Conservation (phyloP, 805 yeast genomes). For the Candida chauliodis region DNA sequence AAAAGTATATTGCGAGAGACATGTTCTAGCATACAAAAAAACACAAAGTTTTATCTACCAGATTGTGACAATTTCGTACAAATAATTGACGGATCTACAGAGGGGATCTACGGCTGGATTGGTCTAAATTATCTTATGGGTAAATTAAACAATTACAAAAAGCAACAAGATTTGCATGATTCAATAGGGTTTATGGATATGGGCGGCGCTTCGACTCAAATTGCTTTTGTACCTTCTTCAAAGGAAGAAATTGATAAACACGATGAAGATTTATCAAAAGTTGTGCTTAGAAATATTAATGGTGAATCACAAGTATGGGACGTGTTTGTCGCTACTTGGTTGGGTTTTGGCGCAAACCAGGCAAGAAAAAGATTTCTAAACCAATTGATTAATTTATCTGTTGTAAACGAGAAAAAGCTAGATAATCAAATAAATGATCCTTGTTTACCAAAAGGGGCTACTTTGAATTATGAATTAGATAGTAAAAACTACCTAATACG, state of each 20-base stretch:
- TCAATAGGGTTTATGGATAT: conserved; percentile 95
- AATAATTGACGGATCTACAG: conserved; percentile 90
- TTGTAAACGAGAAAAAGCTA: conserved; percentile 12
- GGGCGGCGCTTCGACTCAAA: conserved; percentile 98
- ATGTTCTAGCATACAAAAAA: conserved; percentile 52
- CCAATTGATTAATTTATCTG: conserved; percentile 42
- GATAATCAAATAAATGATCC: conserved; percentile 55
- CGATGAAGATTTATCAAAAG: conserved; percentile 65
- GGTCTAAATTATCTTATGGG: conserved; percentile 82
- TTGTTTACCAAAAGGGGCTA: conserved; percentile 70
- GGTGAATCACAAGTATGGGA: conserved; percentile 77
- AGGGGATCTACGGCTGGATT: conserved; percentile 95
- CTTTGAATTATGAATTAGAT: conserved; percentile 43
- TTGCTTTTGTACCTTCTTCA: conserved; percentile 83
- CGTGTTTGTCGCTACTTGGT: conserved; percentile 93
- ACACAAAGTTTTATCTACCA: conserved; percentile 54
- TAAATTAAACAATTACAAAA: conserved; percentile 49
- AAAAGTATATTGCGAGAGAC: conserved; percentile 52
- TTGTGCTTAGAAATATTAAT: conserved; percentile 62
- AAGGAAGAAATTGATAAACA: conserved; percentile 59
- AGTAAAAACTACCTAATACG: conserved; percentile 46
- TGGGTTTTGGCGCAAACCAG: conserved; percentile 96
- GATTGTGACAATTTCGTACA: conserved; percentile 71
- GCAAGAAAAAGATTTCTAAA: conserved; percentile 73
- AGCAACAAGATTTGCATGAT: conserved; percentile 34